Evolutionary conservation across 441 rosid species (phyloP).

Genomic region (Populus hybrid): DNA sequence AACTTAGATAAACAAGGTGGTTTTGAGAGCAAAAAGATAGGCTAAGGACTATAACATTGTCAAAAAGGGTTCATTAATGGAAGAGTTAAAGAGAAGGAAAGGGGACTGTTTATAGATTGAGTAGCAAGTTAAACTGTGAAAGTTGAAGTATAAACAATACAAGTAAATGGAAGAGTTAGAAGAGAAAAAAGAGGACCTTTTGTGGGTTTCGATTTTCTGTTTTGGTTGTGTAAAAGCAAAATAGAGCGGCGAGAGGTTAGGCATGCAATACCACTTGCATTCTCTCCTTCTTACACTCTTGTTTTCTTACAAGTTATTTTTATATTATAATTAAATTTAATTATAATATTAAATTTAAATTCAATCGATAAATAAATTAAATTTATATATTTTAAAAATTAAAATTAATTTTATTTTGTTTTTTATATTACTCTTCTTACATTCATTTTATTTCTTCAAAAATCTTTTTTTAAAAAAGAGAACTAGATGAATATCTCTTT

Average conservation of each 20-base stretch:
- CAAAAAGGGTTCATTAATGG: background rate
- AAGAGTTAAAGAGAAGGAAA: background rate
- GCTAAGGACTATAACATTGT: background rate
- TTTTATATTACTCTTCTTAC: too few relatives aligned
- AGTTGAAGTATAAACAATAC: background rate
- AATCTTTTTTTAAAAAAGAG: too few relatives aligned
- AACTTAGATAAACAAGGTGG: background rate
- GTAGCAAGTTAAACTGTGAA: background rate
- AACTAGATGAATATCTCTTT: too few relatives aligned
- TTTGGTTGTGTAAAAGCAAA: constrained; percentile 28
- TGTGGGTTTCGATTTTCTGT: constrained; percentile 5
- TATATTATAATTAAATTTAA: too few relatives aligned
- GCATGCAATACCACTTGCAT: constrained; percentile 50
- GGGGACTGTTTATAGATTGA: background rate
- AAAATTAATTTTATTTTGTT: too few relatives aligned
- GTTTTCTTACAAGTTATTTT: too few relatives aligned
- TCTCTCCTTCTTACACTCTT: constrained; percentile 11
- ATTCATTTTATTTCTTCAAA: too few relatives aligned
- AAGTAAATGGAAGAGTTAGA: background rate
- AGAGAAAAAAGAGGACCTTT: background rate
- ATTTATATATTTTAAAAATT: too few relatives aligned
- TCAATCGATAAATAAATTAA: too few relatives aligned
- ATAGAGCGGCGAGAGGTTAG: constrained; percentile 27
- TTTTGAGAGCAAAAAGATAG: background rate
- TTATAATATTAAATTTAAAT: too few relatives aligned